Evolutionary conservation across 306 rosid genomes (phyloP).

Genomic region (cucumber (Cucumis sativus)): Cucumber_9930_V3 NC_026655.2:31273501-31274000

Average conservation of each 20-base stretch:
- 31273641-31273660: constrained; percentile 46
- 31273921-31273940: constrained; percentile 44
- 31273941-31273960: constrained; percentile 35
- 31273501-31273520: constrained; percentile 15
- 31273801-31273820: constrained; percentile 36
- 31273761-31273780: constrained; percentile 37
- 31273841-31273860: constrained; percentile 56
- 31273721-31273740: constrained; percentile 49
- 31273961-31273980: constrained; percentile 51
- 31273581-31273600: constrained; percentile 23
- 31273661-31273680: constrained; percentile 39
- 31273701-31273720: constrained; percentile 41
- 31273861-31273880: constrained; percentile 31
- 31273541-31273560: constrained; percentile 26
- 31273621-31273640: constrained; percentile 44
- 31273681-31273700: constrained; percentile 43
- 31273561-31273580: constrained; percentile 8
- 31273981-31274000: constrained; percentile 38
- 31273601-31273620: constrained; percentile 51
- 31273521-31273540: constrained; percentile 10
- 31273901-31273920: constrained; percentile 45
- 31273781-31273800: constrained; percentile 36
- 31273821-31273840: constrained; percentile 48
- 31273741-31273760: constrained; percentile 48
- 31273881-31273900: constrained; percentile 36